Conservation (phyloP, 2,329 filamentous ascomycete genomes). For the Pseudonectria foliicola region DNA sequence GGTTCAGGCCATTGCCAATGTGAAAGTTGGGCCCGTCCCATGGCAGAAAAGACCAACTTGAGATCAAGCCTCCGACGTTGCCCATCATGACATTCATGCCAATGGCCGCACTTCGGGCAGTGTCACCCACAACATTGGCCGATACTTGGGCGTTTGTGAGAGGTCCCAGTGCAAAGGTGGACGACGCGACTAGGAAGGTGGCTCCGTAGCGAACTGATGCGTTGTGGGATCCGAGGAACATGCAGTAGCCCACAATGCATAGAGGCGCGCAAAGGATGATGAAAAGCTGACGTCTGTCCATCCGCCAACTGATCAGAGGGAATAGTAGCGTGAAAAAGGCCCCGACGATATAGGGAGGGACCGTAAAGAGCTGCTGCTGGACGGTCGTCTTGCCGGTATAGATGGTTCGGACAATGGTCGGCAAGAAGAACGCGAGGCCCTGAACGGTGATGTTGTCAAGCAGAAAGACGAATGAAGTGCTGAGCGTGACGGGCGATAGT, state of each 20-base stretch:
- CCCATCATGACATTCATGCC: constrained; percentile 63
- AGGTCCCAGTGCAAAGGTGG: constrained; percentile 56
- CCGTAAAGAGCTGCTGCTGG: constrained; percentile 61
- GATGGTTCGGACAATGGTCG: constrained; percentile 63
- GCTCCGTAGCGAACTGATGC: constrained; percentile 57
- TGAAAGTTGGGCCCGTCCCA: constrained; percentile 57
- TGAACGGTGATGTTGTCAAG: constrained; percentile 66
- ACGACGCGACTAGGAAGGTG: constrained; percentile 60
- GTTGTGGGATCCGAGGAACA: constrained; percentile 55
- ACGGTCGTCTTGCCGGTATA: constrained; percentile 51
- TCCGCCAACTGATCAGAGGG: constrained; percentile 53
- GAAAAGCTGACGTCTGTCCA: constrained; percentile 53
- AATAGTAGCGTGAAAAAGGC: constrained; percentile 59
- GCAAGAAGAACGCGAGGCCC: constrained; percentile 63
- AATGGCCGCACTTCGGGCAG: constrained; percentile 59
- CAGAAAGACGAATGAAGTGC: constrained; percentile 52
- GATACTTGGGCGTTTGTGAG: constrained; percentile 61
- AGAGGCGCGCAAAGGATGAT: constrained; percentile 53
- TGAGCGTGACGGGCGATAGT: constrained; percentile 48
- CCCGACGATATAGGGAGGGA: constrained; percentile 63
- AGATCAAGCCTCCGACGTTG: constrained; percentile 59
- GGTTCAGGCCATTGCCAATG: constrained; percentile 64
- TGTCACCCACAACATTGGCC: constrained; percentile 66
- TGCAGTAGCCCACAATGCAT: constrained; percentile 62
- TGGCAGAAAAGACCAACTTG: constrained; percentile 57